Conservation (phyloP, 73 alveolate genomes). For the Durusdinium trenchii region DNA sequence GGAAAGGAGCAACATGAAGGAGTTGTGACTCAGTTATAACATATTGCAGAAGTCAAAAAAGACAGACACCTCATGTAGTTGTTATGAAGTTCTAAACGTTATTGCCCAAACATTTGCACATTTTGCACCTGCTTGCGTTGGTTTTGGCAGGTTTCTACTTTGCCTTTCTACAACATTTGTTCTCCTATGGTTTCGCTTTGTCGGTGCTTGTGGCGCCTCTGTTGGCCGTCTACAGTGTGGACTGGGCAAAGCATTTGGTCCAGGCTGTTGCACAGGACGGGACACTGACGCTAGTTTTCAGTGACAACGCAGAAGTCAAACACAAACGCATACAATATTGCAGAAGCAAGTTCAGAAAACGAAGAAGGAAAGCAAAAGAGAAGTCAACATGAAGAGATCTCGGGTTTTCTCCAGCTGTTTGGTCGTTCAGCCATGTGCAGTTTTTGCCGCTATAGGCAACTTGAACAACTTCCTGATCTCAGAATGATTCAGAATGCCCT, state of each 20-base stretch:
- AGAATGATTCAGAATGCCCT: too few relatives aligned
- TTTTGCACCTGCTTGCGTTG: not conserved
- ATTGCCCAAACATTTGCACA: not conserved
- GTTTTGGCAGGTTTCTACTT: constrained; percentile 54
- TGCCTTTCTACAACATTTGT: constrained; percentile 74
- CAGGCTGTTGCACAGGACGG: constrained; percentile 56
- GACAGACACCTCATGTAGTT: not conserved
- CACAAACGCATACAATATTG: too few relatives aligned
- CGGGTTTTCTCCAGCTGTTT: too few relatives aligned
- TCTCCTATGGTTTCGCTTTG: constrained; percentile 67
- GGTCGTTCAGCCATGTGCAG: too few relatives aligned
- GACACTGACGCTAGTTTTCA: too few relatives aligned
- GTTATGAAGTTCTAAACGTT: not conserved
- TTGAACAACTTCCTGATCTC: too few relatives aligned
- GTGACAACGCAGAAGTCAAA: too few relatives aligned
- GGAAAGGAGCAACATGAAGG: too few relatives aligned
- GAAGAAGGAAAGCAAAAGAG: not conserved
- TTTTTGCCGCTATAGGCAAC: too few relatives aligned
- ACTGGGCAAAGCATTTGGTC: constrained; percentile 68
- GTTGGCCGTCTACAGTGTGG: constrained; percentile 92
- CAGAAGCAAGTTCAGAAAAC: too few relatives aligned
- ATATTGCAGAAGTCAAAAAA: not conserved
- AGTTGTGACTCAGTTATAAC: too few relatives aligned
- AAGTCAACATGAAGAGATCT: not conserved
- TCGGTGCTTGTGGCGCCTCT: constrained; percentile 72